These are phyloP conservation scores for Petunia hybrid DNA, from an alignment of 305 asterid species.

Conservation along the genomic window DNA sequence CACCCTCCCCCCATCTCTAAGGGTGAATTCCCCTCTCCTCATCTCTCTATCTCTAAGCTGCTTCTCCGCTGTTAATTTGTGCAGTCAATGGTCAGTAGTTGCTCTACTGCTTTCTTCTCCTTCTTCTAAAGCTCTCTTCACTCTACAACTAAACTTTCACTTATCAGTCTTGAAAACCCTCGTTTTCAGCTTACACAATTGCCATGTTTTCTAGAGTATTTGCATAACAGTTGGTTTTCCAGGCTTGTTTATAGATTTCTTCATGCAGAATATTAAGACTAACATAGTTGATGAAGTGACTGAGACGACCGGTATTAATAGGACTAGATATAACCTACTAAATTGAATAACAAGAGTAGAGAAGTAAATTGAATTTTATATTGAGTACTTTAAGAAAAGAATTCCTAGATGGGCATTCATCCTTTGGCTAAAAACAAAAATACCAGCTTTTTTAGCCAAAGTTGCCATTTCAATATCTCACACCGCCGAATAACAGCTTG, in stretches of 20 bases:
- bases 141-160: neutral
- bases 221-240: no score
- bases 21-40: neutral
- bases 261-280: no score
- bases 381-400: neutral
- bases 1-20: no score
- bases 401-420: neutral
- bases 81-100: neutral
- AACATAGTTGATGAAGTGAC: no score
- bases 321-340: neutral
- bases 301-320: neutral
- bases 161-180: neutral
- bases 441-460: neutral
- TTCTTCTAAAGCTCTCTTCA: neutral
- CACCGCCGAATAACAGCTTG: neutral
- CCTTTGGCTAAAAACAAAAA: neutral
- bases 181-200: no score
- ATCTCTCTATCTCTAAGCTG: neutral
- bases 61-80: neutral
- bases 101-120: neutral
- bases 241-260: no score
- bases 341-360: neutral
- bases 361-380: neutral
- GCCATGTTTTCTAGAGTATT: no score
- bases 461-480: constrained; percentile 1